Base-by-base conservation (phyloP, 768 basidiomycete genomes). In the Rossbeevera mucosa region DNA sequence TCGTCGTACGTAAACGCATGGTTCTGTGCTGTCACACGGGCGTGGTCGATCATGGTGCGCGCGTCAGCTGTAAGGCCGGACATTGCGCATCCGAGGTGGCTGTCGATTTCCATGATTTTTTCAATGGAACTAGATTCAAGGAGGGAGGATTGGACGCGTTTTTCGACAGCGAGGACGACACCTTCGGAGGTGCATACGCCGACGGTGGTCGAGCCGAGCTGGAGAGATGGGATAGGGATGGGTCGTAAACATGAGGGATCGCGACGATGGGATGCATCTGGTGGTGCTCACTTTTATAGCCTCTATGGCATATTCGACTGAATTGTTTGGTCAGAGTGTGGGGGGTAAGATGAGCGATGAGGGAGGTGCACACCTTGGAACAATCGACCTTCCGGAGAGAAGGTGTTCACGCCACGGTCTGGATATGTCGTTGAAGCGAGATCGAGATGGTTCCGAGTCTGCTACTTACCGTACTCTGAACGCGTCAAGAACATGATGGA, bases 101-200 rank as follows among this genome's bases (percentile, higher is more conserved):
- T 59, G 74, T 98, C 96, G 64, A 99, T 98, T 76, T 99, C 96
- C 95, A 99, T 97, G 68, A 98, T 98, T 79, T 98, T 98, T 71
- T 99, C 95, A 65, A 99, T 94, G 50, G 94, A 94, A 57, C 82
- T 88, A 36, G 93, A 85, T 74, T 97, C 96, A 63, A 98, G 83
- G 44, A 99, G 81, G 9, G 94, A 91, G 0, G 94, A 97, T 71
- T 96, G 94, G 48, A 96, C 92, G 70, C 96, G 94, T 75, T 99
- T 98, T 77, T 99, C 96, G 59, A 98, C 93, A 50, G 83, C 96
- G 53, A 99, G 86, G 58, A 98, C 79, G 60, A 94, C 88, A 54
- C 96, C 96, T 61, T 90, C 78, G 33, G 85, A 79, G 28, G 96
- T 97, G 64, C 84, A 83, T 67, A 98, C 88, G 54, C 95, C 96